Base-by-base conservation (phyloP, 2,329 filamentous ascomycete species). In the Apiospora arundinis region DNA sequence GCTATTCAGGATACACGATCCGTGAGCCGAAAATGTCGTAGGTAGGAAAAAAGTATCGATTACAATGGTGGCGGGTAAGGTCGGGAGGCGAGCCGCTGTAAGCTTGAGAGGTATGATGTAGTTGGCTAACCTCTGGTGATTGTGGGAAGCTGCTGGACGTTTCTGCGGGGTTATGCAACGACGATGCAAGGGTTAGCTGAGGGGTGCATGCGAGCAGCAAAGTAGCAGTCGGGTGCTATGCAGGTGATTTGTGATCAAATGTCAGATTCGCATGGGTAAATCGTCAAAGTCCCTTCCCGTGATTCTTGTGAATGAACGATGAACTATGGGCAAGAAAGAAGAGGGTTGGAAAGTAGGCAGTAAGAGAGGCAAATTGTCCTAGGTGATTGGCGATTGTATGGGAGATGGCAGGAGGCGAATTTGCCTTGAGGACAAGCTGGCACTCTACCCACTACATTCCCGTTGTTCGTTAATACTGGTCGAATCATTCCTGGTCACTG, bases 1-100 rank as follows among this genome's bases (percentile, higher is more conserved):
- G 12, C 32, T 32, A 42, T 9, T 42, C 16, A 14, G 44, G 18
- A 14, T 46, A 16, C 16, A 4, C 25, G 49, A 56, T 18, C 25
- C 49, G 25, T 14, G 25, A 60, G 52, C 52, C 52, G 52, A 5
- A 3, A 28, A 1, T 42, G 9, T 42, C 9, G 40, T 6, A 11
- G 2, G 9, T 42, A n/a, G 12, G 40, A 42, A 42, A 42, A 42
- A 8, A 32, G 32, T 32, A 56, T 69, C 25, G 74, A 48, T 45
- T 23, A 28, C 56, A 23, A 67, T 48, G 44, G 42, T 32, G 16
- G 28, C 25, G 60, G 32, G 40, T 63, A 68, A 66, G 69, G 70
- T 56, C 68, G 49, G 48, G 52, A 63, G 28, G 28, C 49, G 37
- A 63, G 56, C 56, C 32, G 52, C 11, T 21, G 49, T 3, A 32